These are phyloP conservation scores for Pseudonitzschia delicatissima DNA, from an alignment of 108 stramenopile genomes.

Conservation along the genomic window DNA sequence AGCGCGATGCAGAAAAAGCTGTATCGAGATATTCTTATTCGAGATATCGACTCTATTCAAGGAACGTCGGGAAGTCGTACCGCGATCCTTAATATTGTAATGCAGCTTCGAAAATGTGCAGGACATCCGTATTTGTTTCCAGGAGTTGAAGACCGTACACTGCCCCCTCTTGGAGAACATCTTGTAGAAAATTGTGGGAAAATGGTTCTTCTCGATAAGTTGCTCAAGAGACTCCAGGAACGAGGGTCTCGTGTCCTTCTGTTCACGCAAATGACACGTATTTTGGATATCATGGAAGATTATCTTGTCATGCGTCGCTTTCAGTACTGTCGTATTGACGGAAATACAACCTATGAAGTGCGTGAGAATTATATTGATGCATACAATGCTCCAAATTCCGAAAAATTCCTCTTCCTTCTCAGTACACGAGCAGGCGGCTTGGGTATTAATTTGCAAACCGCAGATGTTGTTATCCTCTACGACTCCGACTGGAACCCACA, in stretches of 20 bases:
- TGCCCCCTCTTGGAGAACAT: constrained; percentile 87
- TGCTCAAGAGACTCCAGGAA: constrained; percentile 79
- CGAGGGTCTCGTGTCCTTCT: constrained; percentile 92
- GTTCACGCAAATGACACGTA: constrained; percentile 97
- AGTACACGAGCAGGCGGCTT: constrained; percentile 85
- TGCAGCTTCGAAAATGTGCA: constrained; percentile 99
- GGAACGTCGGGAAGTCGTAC: constrained; percentile 68
- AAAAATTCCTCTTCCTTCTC: constrained; percentile 88
- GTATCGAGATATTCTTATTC: constrained; percentile 85
- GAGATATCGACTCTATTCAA: constrained; percentile 81
- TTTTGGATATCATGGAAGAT: constrained; percentile 96
- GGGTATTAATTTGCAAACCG: constrained; percentile 93
- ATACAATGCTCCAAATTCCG: constrained; percentile 88
- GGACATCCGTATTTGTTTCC: constrained; percentile 98
- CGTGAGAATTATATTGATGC: constrained; percentile 89
- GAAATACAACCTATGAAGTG: constrained; percentile 92
- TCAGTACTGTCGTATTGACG: constrained; percentile 95
- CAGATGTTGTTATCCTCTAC: constrained; percentile 91
- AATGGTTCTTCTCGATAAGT: constrained; percentile 88
- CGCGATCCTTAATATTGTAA: constrained; percentile 91
- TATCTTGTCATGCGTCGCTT: constrained; percentile 82
- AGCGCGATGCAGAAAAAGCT: constrained; percentile 89
- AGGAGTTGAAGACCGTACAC: constrained; percentile 90
- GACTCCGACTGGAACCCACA: constrained; percentile 96
- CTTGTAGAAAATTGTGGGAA: constrained; percentile 87